These are phyloP conservation scores for Aspergillus carlsbadensis DNA, from an alignment of 495 filamentous ascomycete genomes.

Conservation along the genomic window DNA sequence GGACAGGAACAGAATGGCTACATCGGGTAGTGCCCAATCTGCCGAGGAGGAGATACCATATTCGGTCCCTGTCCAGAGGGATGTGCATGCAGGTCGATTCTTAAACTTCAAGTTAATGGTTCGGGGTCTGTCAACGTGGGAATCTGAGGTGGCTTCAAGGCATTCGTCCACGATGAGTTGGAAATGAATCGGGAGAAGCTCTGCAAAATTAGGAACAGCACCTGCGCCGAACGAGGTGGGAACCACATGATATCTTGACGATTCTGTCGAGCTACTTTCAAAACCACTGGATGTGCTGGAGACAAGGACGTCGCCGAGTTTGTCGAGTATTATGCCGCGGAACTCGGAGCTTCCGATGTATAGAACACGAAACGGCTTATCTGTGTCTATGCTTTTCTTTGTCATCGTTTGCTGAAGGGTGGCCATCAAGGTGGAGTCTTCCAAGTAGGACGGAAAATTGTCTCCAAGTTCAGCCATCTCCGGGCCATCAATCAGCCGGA, in stretches of 20 bases:
- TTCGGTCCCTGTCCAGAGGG: conserved; percentile 45
- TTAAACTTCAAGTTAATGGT: conserved; percentile 59
- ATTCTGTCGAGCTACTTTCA: conserved; percentile 47
- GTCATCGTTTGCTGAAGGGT: conserved; percentile 74
- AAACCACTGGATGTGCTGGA: conserved; percentile 44
- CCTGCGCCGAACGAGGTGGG: conserved; percentile 66
- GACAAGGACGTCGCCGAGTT: conserved; percentile 65
- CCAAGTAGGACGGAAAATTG: conserved; percentile 28
- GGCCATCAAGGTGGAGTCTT: conserved; percentile 42
- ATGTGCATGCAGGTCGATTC: conserved; percentile 48
- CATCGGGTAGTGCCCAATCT: conserved; percentile 67
- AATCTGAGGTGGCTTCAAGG: conserved; percentile 48
- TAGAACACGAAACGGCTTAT: conserved; percentile 67
- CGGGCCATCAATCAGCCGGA: conserved; percentile 54
- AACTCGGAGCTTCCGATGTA: conserved; percentile 64
- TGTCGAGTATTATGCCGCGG: conserved; percentile 70
- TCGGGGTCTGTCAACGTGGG: conserved; percentile 39
- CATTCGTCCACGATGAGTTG: conserved; percentile 77
- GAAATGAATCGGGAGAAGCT: conserved; percentile 72
- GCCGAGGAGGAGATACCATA: conserved; percentile 45
- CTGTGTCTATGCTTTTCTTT: conserved; percentile 57
- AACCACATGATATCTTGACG: conserved; percentile 71
- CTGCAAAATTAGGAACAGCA: conserved; percentile 56
- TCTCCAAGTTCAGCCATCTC: conserved; percentile 50
- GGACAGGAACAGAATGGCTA: conserved; percentile 68